Conservation (phyloP, 805 yeast genomes). For the Jamesozyma spencerorum region DNA sequence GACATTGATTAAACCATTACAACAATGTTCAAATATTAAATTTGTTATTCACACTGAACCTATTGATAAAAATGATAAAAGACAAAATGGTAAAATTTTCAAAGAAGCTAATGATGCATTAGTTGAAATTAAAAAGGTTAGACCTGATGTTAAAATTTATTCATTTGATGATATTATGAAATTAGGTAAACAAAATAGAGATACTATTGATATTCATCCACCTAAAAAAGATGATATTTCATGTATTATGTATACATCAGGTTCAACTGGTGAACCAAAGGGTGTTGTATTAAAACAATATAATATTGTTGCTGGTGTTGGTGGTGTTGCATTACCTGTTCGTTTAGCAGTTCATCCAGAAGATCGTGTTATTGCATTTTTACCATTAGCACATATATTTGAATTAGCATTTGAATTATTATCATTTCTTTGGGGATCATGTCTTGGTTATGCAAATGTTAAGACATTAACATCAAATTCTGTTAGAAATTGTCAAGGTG, state of each 20-base stretch:
- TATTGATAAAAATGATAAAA: constrained; percentile 52
- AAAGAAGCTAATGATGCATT: constrained; percentile 47
- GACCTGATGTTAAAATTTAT: constrained; percentile 67
- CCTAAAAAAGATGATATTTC: constrained; percentile 45
- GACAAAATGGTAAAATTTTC: constrained; percentile 53
- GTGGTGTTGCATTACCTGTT: constrained; percentile 66
- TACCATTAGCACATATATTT: constrained; percentile 94
- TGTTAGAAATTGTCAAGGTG: constrained; percentile 78
- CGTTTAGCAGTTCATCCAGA: constrained; percentile 40
- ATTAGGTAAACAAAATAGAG: constrained; percentile 49
- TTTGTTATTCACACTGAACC: constrained; percentile 62
- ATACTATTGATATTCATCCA: constrained; percentile 31
- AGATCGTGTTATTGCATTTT: constrained; percentile 77
- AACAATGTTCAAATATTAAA: constrained; percentile 51
- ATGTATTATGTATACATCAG: constrained; percentile 65
- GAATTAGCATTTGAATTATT: constrained; percentile 82
- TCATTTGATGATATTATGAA: constrained; percentile 56
- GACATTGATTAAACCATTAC: constrained; percentile 63
- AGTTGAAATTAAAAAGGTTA: constrained; percentile 49
- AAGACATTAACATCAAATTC: constrained; percentile 82
- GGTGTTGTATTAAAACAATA: constrained; percentile 61
- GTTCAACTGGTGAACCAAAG: constrained; percentile 74
- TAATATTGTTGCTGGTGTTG: constrained; percentile 73
- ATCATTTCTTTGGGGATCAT: constrained; percentile 80
- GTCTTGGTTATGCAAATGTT: constrained; percentile 83